phyloP scores from a whole-genome alignment of 208 protist genomes.

The Acanthamoeba castellanii region DNA sequence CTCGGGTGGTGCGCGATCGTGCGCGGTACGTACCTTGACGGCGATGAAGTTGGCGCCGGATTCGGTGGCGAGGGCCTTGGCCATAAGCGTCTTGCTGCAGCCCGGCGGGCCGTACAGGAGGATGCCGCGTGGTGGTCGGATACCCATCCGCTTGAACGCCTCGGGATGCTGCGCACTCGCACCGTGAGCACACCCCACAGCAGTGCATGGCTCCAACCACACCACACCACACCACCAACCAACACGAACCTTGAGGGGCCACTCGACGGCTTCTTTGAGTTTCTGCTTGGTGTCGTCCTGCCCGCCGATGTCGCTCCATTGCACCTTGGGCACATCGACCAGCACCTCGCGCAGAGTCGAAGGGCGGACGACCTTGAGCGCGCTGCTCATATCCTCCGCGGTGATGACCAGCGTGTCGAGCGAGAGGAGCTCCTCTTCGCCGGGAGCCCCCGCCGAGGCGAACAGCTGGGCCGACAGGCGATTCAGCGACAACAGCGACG shows the following conservation, averaged over 20 bases:
- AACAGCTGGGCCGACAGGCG: background rate
- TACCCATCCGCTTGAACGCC: slow-evolving; percentile 94
- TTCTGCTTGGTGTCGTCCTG: slow-evolving; percentile 93
- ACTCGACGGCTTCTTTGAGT: slow-evolving; percentile 93
- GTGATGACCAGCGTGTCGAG: slow-evolving; percentile 60
- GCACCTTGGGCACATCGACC: slow-evolving; percentile 92
- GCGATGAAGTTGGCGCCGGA: slow-evolving; percentile 93
- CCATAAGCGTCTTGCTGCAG: slow-evolving; percentile 95
- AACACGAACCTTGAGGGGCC: slow-evolving; percentile 85
- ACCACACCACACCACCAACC: background rate
- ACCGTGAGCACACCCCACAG: slow-evolving; percentile 84
- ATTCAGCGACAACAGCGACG: background rate
- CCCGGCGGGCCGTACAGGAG: slow-evolving; percentile 96
- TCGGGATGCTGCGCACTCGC: slow-evolving; percentile 90
- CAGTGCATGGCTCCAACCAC: background rate
- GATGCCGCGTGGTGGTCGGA: slow-evolving; percentile 94
- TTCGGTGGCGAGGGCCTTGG: slow-evolving; percentile 94
- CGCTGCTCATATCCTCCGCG: slow-evolving; percentile 75
- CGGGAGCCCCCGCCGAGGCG: background rate
- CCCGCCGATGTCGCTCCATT: slow-evolving; percentile 96
- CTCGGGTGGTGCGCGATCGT: background rate
- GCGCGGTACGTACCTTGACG: slow-evolving; percentile 89
- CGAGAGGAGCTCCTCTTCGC: background rate
- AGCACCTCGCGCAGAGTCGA: slow-evolving; percentile 78
- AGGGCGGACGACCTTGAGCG: slow-evolving; percentile 56